Conservation (phyloP, 139 green algal species). For the Chlorella sp. region DNA sequence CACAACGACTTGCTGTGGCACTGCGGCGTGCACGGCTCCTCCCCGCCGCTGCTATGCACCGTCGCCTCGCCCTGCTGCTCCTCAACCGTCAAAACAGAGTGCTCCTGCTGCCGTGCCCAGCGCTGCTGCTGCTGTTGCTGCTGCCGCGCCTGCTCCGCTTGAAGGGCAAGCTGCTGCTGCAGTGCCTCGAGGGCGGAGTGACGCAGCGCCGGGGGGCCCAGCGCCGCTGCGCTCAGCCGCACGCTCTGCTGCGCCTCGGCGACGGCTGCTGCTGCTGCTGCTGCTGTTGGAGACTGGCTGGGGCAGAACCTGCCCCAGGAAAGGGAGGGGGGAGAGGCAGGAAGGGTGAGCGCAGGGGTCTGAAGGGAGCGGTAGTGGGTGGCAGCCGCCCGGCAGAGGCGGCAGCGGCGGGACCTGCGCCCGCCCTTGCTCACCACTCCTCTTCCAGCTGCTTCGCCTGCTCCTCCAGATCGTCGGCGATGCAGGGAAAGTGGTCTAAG, state of each 20-base stretch:
- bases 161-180: not conserved
- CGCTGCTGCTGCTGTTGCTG: not conserved
- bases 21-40: conserved; percentile 14
- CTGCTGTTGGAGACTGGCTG: not conserved
- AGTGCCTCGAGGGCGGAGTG: not conserved
- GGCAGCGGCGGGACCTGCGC: not conserved
- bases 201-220: not conserved
- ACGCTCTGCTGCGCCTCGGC: not conserved
- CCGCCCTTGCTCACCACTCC: conserved; percentile 16
- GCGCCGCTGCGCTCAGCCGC: not conserved
- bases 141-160: not conserved
- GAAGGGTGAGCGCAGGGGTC: not conserved
- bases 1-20: not conserved
- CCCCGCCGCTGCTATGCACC: not conserved
- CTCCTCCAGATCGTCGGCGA: conserved; percentile 45
- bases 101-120: not conserved
- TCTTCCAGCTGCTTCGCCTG: conserved; percentile 44
- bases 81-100: not conserved
- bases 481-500: conserved; percentile 34
- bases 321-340: not conserved
- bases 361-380: not conserved
- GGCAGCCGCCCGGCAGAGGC: not conserved
- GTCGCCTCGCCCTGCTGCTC: not conserved
- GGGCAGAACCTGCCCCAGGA: not conserved
- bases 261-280: too few species aligned